phyloP scores from a whole-genome alignment of 345 rosid genomes.

The Citrus inodora region DNA sequence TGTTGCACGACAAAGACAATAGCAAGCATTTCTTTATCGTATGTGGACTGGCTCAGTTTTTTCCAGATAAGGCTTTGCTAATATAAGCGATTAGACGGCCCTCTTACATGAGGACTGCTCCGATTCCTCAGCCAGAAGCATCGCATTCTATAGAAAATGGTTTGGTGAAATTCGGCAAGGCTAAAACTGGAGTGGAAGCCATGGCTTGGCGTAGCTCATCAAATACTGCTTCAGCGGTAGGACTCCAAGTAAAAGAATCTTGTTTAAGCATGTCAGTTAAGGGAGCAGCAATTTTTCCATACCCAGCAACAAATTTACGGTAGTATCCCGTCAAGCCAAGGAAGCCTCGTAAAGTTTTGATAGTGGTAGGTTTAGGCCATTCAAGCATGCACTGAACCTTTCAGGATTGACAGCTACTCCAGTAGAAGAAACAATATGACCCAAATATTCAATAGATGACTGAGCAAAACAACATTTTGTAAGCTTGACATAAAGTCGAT shows the following conservation, averaged over 20 bases:
- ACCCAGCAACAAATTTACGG: neutral
- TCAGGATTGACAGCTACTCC: neutral
- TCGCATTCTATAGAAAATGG: neutral
- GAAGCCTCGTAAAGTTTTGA: neutral
- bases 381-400: neutral
- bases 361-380: neutral
- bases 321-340: neutral
- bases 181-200: neutral
- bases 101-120: neutral
- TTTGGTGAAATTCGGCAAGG: neutral
- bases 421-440: neutral
- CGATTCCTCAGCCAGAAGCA: neutral
- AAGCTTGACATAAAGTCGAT: neutral
- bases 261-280: neutral
- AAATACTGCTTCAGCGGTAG: neutral
- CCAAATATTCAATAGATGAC: neutral
- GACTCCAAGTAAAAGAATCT: neutral
- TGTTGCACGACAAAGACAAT: neutral
- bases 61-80: neutral
- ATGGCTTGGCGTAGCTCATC: neutral
- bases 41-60: neutral
- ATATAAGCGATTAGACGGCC: neutral
- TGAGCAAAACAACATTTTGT: neutral
- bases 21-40: neutral
- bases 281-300: neutral